Conservation (phyloP, 2,329 filamentous ascomycete species). For the Cadophora sp. region DNA sequence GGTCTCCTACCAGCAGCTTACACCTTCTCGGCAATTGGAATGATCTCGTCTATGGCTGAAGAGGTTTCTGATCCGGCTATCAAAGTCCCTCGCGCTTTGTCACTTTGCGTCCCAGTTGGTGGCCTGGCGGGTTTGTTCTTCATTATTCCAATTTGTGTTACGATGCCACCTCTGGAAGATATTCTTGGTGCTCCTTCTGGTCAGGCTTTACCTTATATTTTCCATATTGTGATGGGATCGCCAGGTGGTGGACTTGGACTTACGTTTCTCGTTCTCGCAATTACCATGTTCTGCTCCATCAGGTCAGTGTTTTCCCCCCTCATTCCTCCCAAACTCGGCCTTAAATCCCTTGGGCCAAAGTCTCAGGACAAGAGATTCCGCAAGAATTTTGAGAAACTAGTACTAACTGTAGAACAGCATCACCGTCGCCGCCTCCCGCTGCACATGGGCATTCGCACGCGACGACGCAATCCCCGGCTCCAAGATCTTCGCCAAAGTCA, state of each 20-base stretch:
- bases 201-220: slow-evolving; percentile 59
- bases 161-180: slow-evolving; percentile 54
- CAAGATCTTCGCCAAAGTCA: slow-evolving; percentile 64
- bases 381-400: no score
- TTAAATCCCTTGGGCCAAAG: no score
- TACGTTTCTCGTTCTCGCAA: slow-evolving; percentile 56
- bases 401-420: slow-evolving; percentile 43
- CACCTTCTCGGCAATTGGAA: slow-evolving; percentile 65
- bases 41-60: slow-evolving; percentile 69
- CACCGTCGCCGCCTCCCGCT: slow-evolving; percentile 61
- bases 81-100: slow-evolving; percentile 56
- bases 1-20: slow-evolving; percentile 65
- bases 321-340: no score
- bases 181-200: slow-evolving; percentile 53
- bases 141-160: slow-evolving; percentile 58
- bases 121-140: slow-evolving; percentile 58
- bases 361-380: no score
- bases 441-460: slow-evolving; percentile 71
- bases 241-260: slow-evolving; percentile 55
- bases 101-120: slow-evolving; percentile 55
- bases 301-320: slow-evolving; percentile 26
- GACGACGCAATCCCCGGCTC: slow-evolving; percentile 72
- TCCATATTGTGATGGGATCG: slow-evolving; percentile 55
- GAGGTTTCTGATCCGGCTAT: slow-evolving; percentile 60
- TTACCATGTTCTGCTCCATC: slow-evolving; percentile 61